phyloP scores from a whole-genome alignment of 2,329 filamentous ascomycete species.

The Aspergillus fumigatiaffinis region DNA sequence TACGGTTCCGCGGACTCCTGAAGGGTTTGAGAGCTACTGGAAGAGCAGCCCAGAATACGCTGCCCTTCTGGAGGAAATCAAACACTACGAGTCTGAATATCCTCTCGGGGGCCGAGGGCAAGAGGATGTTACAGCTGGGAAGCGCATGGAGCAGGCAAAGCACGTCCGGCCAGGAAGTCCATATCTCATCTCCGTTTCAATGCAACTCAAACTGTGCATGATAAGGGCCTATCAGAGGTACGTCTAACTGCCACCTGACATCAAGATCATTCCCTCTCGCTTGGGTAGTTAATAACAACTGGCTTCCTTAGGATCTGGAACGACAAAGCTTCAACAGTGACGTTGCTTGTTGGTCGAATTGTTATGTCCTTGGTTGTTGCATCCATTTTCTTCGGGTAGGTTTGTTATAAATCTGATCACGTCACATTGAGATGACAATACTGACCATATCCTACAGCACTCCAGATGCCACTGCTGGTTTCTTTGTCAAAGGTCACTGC shows the following conservation, averaged over 20 bases:
- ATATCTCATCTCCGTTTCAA: constrained; percentile 71
- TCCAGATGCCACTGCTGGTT: constrained; percentile 61
- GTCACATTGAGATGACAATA: neutral
- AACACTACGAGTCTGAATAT: constrained; percentile 27
- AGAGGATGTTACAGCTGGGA: constrained; percentile 13
- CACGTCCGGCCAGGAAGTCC: constrained; percentile 47
- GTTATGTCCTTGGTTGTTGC: constrained; percentile 73
- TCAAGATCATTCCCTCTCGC: constrained; percentile 6
- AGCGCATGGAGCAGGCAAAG: constrained; percentile 33
- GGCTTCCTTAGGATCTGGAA: constrained; percentile 54
- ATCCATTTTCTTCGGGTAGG: constrained; percentile 44
- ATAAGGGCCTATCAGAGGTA: constrained; percentile 72
- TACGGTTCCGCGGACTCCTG: constrained; percentile 60
- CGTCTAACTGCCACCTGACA: neutral
- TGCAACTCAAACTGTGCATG: constrained; percentile 78
- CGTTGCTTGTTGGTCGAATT: constrained; percentile 63
- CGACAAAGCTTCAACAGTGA: constrained; percentile 71
- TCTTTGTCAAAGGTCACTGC: constrained; percentile 72
- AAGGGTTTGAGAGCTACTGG: constrained; percentile 60
- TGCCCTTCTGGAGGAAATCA: constrained; percentile 32
- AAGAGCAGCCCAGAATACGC: constrained; percentile 33
- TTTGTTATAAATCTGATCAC: neutral
- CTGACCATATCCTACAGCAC: constrained; percentile 61
- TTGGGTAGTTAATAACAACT: no score
- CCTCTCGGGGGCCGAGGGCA: constrained; percentile 19